A percentile compares a stretch with the other conserved stretches of the same genome.
Evolutionary conservation across 2,329 filamentous ascomycete genomes (phyloP).

Genomic region (Cylindrodendrum hubeiense): DNA sequence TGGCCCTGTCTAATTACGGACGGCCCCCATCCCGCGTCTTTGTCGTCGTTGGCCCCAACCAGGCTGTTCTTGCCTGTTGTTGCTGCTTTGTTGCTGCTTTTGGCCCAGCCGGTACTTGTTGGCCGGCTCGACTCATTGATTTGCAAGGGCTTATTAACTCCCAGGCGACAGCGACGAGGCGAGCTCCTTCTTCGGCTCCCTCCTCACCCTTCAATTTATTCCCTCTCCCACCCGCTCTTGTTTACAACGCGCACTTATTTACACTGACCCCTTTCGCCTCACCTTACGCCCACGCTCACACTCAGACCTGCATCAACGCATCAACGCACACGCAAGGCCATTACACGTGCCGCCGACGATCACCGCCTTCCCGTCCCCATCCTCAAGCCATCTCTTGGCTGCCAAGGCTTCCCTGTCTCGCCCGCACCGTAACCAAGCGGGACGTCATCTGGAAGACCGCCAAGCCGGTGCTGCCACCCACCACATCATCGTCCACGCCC

Average conservation of each 20-base stretch:
- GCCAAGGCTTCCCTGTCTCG: constrained; percentile 21
- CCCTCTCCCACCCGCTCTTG: constrained; percentile 4
- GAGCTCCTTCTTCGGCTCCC: constrained; percentile 1
- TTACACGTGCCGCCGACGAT: constrained; percentile 10
- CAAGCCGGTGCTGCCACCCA: constrained; percentile 34
- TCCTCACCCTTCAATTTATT: constrained; percentile 18
- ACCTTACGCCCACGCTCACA: not conserved
- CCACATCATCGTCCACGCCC: constrained; percentile 18
- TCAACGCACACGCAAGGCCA: not conserved
- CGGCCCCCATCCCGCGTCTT: constrained; percentile 36
- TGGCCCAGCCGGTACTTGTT: not conserved
- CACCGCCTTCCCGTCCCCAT: constrained; percentile 3
- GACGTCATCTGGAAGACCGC: constrained; percentile 45
- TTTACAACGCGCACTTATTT: not conserved
- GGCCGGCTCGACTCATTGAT: not conserved
- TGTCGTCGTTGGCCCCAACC: constrained; percentile 42
- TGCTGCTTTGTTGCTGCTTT: constrained; percentile 10
- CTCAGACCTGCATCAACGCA: not conserved
- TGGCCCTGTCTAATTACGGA: constrained; percentile 42
- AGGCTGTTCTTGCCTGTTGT: constrained; percentile 10
- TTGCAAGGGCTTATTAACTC: constrained; percentile 24
- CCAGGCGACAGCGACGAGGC: not conserved
- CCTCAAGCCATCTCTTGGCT: constrained; percentile 6
- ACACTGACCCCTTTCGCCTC: not conserved
- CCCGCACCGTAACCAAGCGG: constrained; percentile 25